Percentiles rank a stretch among this genome's conserved stretches.
Evolutionary conservation across 768 basidiomycete genomes (phyloP).

Genomic region (Leccinellum rugosiceps): DNA sequence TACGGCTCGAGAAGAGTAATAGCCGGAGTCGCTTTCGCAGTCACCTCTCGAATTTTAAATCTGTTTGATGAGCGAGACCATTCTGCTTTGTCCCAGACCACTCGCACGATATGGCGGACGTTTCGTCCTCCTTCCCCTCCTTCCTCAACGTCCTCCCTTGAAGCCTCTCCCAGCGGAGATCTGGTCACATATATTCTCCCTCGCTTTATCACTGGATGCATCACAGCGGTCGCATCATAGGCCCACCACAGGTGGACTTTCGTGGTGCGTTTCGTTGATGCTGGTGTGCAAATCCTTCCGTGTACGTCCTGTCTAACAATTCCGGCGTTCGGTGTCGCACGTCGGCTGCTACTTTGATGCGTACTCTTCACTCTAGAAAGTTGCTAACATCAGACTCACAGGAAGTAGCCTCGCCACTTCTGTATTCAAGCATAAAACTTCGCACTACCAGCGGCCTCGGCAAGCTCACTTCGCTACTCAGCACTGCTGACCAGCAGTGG

Average conservation of each 20-base stretch:
- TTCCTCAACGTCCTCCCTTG: constrained; percentile 50
- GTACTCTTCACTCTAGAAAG: constrained; percentile 1
- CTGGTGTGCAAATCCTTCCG: constrained; percentile 40
- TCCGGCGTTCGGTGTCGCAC: not conserved
- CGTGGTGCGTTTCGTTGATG: constrained; percentile 29
- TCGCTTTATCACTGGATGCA: constrained; percentile 22
- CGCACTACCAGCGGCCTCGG: constrained; percentile 43
- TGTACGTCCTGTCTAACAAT: constrained; percentile 28
- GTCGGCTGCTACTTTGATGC: not conserved
- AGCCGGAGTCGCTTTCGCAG: not conserved
- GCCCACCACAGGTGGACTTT: not conserved
- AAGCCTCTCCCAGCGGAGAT: constrained; percentile 66
- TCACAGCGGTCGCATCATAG: constrained; percentile 9
- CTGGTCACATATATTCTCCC: constrained; percentile 61
- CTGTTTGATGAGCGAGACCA: constrained; percentile 33
- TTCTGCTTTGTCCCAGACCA: constrained; percentile 66
- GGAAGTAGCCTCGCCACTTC: constrained; percentile 64
- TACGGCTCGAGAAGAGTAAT: not conserved
- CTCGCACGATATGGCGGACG: constrained; percentile 57
- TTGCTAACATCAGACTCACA: constrained; percentile 30
- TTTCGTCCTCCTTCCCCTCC: constrained; percentile 64
- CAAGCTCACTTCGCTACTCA: constrained; percentile 56
- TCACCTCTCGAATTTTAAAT: not conserved
- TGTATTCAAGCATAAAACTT: constrained; percentile 57
- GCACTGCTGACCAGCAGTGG: constrained; percentile 72